Percentiles rank a stretch among this genome's conserved stretches.
Conservation (phyloP, 257 asterid species). For the Capsicum rhomboideum region DNA sequence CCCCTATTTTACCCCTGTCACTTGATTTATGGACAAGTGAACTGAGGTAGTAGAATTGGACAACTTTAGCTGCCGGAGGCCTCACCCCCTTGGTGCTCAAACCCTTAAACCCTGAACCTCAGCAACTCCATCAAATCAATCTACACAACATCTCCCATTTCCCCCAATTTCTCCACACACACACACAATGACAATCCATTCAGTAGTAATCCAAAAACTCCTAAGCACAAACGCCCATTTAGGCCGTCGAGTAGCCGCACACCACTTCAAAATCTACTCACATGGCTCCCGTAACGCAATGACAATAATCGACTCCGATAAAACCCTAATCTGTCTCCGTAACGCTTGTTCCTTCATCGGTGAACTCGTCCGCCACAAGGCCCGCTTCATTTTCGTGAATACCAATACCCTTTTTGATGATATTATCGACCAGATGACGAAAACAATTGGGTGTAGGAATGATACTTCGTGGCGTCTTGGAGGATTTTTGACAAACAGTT, state of each 20-base stretch:
- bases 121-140: neutral
- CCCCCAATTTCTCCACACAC: too few relatives aligned
- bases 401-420: conserved; percentile 79
- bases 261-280: conserved; percentile 89
- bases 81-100: neutral
- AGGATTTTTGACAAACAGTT: conserved; percentile 81
- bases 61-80: neutral
- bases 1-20: neutral
- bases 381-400: conserved; percentile 80
- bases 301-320: conserved; percentile 72
- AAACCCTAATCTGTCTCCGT: conserved; percentile 83
- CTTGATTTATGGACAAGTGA: neutral
- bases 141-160: neutral
- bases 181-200: conserved; percentile 80
- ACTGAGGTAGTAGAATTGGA: neutral
- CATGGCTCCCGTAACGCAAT: conserved; percentile 67
- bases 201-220: conserved; percentile 77
- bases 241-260: conserved; percentile 76
- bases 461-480: conserved; percentile 93
- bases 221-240: conserved; percentile 76
- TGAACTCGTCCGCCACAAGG: conserved; percentile 54
- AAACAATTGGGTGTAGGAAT: conserved; percentile 49
- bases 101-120: neutral
- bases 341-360: conserved; percentile 84
- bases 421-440: conserved; percentile 61